Base-by-base conservation (phyloP, 805 yeast genomes). In the Saccharomycopsis malanga region DNA sequence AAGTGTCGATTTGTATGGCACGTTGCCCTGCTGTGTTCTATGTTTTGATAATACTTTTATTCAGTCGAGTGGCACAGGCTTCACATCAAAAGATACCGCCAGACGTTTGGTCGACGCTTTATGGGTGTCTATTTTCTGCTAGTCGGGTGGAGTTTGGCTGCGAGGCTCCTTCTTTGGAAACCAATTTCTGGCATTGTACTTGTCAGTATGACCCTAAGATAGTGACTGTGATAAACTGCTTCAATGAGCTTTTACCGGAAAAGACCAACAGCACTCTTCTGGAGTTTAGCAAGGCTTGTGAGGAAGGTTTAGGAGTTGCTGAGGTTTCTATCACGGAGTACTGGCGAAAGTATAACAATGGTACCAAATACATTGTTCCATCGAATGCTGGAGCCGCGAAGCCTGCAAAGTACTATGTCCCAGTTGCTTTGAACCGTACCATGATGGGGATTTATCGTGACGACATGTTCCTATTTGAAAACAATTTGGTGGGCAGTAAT, bases 111-210 rank as follows among this genome's bases (percentile, higher is more conserved):
- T 27, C 45, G 2, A n/a, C 45, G 1, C 21, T 41, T 15, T n/a
- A 37, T 21, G 47, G 47, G 18, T 44, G 47, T 21, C 42, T 37
- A 15, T 37, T 44, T 12, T 20, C 42, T 4, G 17, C 22, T 14
- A 5, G 10, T 6, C 27, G 22, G 12, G 23, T 23, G 3, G 12
- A 15, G 14, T 44, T 44, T 29, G 47, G 42, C 4, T 44, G 47
- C 29, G 22, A 25, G 14, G 12, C 25, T 14, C 7, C 4, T 24
- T 14, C 29, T n/a, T 14, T 18, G 24, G 12, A 6, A 12, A 23
- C n/a, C 15, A 17, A 35, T n/a, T 44, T 36, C 18, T 44, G 47
- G 47, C 18, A 12, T 17, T 44, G 47, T 37, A 7, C 37, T 10
- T 44, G 47, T 27, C 15, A 14, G 12, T 44, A 44, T 21, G 47